Evolutionary conservation across 2,329 filamentous ascomycete species (phyloP).

Genomic region (Boeremia exigua): DNA sequence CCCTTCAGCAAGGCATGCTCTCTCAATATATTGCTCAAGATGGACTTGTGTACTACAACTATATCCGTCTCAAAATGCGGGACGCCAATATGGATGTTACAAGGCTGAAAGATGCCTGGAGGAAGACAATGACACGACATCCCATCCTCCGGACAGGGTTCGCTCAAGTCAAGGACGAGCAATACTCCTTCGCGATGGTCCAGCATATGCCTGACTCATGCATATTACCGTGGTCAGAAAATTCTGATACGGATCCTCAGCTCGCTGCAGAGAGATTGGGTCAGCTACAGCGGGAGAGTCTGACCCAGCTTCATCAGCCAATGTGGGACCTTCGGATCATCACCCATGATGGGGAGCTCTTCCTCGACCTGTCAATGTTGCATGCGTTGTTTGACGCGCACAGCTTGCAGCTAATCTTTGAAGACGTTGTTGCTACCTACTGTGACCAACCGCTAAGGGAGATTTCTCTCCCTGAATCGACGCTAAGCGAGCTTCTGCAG

Average conservation of each 20-base stretch:
- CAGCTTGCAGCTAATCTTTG: constrained; percentile 70
- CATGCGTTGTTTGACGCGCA: constrained; percentile 88
- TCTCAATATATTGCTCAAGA: constrained; percentile 72
- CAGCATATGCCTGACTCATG: constrained; percentile 56
- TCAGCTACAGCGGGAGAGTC: constrained; percentile 35
- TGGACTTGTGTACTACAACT: constrained; percentile 78
- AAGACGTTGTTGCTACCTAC: constrained; percentile 60
- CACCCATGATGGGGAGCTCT: constrained; percentile 20
- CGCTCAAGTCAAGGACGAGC: constrained; percentile 63
- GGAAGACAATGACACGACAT: constrained; percentile 59
- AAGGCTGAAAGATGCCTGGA: constrained; percentile 66
- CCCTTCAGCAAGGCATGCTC: constrained; percentile 80
- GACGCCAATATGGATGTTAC: constrained; percentile 43
- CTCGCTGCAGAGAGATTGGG: constrained; percentile 30
- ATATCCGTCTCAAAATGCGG: constrained; percentile 63
- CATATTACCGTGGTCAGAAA: constrained; percentile 44
- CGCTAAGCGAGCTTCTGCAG: constrained; percentile 55
- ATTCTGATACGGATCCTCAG: constrained; percentile 8
- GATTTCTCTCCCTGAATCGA: constrained; percentile 48
- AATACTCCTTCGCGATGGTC: constrained; percentile 76
- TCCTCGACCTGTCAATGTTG: constrained; percentile 65
- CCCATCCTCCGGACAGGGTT: constrained; percentile 82
- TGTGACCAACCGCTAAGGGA: constrained; percentile 28
- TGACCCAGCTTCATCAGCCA: constrained; percentile 58
- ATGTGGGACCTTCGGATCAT: constrained; percentile 69